phyloP scores from a whole-genome alignment of 2,329 filamentous ascomycete genomes.

The Aureobasidium lini region DNA sequence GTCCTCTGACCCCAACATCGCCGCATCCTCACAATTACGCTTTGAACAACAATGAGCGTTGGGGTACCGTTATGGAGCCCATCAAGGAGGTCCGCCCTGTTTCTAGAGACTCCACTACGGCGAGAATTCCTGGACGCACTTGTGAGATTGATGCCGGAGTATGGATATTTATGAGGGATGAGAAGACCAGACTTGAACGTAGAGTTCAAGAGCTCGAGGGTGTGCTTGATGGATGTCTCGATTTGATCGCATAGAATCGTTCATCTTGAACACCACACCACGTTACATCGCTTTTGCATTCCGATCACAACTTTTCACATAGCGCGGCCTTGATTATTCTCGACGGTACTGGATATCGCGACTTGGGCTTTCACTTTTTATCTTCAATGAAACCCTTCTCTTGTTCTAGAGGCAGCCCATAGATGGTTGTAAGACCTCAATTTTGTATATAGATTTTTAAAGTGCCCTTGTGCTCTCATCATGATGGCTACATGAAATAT shows the following conservation, averaged over 20 bases:
- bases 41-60: constrained; percentile 18
- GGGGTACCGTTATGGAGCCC: constrained; percentile 6
- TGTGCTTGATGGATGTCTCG: constrained; percentile 50
- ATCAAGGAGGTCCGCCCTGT: constrained; percentile 23
- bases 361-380: too few species aligned
- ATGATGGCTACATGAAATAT: too few species aligned
- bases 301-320: too few species aligned
- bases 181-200: constrained; percentile 47
- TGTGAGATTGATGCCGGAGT: constrained; percentile 33
- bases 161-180: constrained; percentile 48
- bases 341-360: too few species aligned
- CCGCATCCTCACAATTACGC: constrained; percentile 31
- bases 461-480: too few species aligned
- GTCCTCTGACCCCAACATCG: constrained; percentile 27
- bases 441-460: too few species aligned
- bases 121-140: constrained; percentile 24
- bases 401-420: too few species aligned
- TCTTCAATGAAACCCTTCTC: too few species aligned
- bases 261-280: too few species aligned
- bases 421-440: too few species aligned
- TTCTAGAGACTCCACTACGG: constrained; percentile 21
- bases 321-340: too few species aligned
- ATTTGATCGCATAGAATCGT: constrained; percentile 34
- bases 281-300: too few species aligned
- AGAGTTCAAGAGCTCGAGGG: constrained; percentile 47